phyloP scores from a whole-genome alignment of 1,284 basidiomycete species.

The Tylopilus sp. region DNA sequence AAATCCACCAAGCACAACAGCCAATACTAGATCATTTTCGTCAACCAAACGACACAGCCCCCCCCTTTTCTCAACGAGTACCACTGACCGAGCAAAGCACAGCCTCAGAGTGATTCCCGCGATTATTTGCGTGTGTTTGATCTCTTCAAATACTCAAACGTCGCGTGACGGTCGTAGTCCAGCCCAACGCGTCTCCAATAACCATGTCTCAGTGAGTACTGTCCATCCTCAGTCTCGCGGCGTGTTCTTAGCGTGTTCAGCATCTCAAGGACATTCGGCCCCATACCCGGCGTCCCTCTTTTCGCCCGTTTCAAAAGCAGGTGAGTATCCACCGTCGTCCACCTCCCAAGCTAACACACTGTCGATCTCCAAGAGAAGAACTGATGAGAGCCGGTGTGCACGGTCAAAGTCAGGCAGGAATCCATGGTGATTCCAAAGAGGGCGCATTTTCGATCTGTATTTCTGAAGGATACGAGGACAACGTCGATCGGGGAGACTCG shows the following conservation, averaged over 20 bases:
- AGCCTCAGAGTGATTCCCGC: not conserved
- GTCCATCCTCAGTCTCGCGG: not conserved
- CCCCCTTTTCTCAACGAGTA: not conserved
- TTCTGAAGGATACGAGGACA: constrained; percentile 42
- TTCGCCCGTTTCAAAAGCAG: constrained; percentile 15
- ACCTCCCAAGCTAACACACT: not conserved
- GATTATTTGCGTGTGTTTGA: constrained; percentile 19
- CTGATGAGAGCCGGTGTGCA: constrained; percentile 20
- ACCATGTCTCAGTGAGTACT: constrained; percentile 20
- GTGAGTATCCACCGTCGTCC: constrained; percentile 3
- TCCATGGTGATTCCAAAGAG: constrained; percentile 22
- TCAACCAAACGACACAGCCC: too few relatives aligned
- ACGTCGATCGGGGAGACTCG: constrained; percentile 37
- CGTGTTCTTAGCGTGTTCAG: constrained; percentile 1
- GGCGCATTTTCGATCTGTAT: constrained; percentile 43
- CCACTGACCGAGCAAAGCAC: not conserved
- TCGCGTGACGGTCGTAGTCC: not conserved
- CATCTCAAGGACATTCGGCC: constrained; percentile 15
- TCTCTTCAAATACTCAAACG: not conserved
- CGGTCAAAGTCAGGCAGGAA: constrained; percentile 19
- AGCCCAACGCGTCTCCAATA: constrained; percentile 14
- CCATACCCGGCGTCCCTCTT: constrained; percentile 7
- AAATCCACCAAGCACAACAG: too few relatives aligned
- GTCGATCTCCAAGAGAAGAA: constrained; percentile 5
- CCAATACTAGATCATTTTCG: too few relatives aligned